Conservation (phyloP, 73 alveolate genomes). For the Paramecium primaurelia region DNA sequence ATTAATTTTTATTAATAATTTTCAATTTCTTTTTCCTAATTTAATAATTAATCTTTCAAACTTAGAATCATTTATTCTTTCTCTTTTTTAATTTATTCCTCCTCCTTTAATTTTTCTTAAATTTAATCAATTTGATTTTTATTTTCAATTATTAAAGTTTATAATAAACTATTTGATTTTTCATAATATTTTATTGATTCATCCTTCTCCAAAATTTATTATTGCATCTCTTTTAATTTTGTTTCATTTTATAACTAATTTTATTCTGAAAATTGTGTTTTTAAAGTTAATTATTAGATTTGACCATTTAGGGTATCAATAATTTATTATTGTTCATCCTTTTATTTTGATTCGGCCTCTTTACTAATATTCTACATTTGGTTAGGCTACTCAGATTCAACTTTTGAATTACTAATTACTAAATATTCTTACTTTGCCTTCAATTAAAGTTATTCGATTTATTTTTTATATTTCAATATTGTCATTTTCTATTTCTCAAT, state of each 20-base stretch:
- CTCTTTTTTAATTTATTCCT: background rate
- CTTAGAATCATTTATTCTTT: background rate
- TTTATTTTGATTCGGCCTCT: background rate
- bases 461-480: background rate
- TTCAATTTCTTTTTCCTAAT: background rate
- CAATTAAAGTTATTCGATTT: background rate
- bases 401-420: background rate
- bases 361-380: background rate
- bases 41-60: no score
- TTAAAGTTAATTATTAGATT: background rate
- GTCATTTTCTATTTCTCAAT: background rate
- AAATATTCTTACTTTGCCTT: background rate
- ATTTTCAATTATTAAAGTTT: background rate
- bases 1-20: no score
- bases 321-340: background rate
- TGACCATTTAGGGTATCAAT: background rate
- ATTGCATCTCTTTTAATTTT: background rate
- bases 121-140: background rate
- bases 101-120: background rate
- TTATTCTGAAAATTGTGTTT: background rate
- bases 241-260: background rate
- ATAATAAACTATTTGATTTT: background rate
- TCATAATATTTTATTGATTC: background rate
- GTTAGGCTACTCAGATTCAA: background rate
- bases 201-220: background rate